A percentile compares a stretch with the other conserved stretches of the same genome.
phyloP scores from a whole-genome alignment of 306 rosid genomes.

The Begonia loranthoides region DNA sequence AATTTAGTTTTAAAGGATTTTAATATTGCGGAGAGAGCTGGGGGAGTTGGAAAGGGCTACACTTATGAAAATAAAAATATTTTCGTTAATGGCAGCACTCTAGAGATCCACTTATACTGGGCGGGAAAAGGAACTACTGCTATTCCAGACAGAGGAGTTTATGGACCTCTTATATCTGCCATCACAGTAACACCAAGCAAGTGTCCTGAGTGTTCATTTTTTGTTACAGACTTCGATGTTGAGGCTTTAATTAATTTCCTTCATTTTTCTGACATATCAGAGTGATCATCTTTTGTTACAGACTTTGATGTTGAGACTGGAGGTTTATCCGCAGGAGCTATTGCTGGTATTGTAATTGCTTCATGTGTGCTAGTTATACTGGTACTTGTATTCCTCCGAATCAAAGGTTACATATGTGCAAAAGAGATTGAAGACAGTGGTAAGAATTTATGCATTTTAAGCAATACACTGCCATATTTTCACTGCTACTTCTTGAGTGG shows the following conservation, averaged over 20 bases:
- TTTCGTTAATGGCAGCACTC: conserved; percentile 35
- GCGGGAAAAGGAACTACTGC: conserved; percentile 71
- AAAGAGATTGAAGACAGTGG: conserved; percentile 43
- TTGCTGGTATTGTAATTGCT: conserved; percentile 48
- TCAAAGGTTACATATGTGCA: conserved; percentile 30
- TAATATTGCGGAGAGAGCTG: conserved; percentile 42
- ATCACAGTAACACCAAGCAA: conserved; percentile 56
- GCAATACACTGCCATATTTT: too few species aligned
- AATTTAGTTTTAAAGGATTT: conserved; percentile 37
- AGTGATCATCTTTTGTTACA: conserved; percentile 8
- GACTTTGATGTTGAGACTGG: conserved; percentile 31
- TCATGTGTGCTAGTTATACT: conserved; percentile 23
- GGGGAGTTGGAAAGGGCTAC: conserved; percentile 47
- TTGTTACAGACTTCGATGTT: not conserved
- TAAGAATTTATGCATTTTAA: conserved; percentile 8
- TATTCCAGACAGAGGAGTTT: conserved; percentile 52
- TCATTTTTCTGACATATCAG: conserved; percentile 3
- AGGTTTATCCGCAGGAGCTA: conserved; percentile 44
- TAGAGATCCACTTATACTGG: conserved; percentile 67
- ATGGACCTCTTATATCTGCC: conserved; percentile 85
- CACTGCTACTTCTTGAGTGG: too few species aligned
- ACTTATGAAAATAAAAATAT: conserved; percentile 23
- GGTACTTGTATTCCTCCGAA: conserved; percentile 26
- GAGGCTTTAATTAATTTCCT: conserved; percentile 1
- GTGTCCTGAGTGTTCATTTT: conserved; percentile 1